Base-by-base conservation (phyloP, 495 filamentous ascomycete genomes). In the Annulohypoxylon stygium region DNA sequence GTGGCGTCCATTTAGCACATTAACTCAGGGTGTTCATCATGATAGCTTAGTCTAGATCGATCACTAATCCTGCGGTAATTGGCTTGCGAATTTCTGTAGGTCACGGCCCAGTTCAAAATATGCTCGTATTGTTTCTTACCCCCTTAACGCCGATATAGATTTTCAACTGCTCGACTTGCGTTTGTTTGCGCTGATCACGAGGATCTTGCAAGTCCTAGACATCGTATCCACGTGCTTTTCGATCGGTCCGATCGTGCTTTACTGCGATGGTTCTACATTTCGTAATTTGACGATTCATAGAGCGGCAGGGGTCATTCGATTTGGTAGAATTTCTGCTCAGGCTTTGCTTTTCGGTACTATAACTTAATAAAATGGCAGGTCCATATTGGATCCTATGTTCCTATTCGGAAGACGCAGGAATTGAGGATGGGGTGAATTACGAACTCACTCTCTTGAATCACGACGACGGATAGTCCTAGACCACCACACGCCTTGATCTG, bases 151-250 rank as follows among this genome's bases (percentile, higher is more conserved):
- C 16, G 37, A 37, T 25, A 30, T 25, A 54, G 9, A 23, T 26
- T 59, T 37, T 33, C 10, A 48, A 34, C 43, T 59, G 33, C 8
- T 34, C 37, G 26, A 61, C 12, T 11, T 33, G 25, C 25, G 25
- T 4, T 53, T 34, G 12, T 23, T 18, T n/a, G 18, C 43, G 59
- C 45, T 37, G 30, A 70, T 57, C 57, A 67, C 50, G 39, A 61
- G 54, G 18, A 18, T 48, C 39, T 61, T 2, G 12, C 9, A 47
- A 66, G 60, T 36, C 59, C 45, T 61, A 54, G 33, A 34, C 23
- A 16, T 63, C n/a, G 16, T 30, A 54, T 12, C 54, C 71, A 69
- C 61, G 71, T 61, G 65, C 50, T 33, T 26, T 33, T 55, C 14
- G 16, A 16, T 47, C 47, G 65, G 53, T 2, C 36, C 50, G 37